These are phyloP conservation scores for Phialophora verrucosa DNA, from an alignment of 2,329 filamentous ascomycete genomes.

Conservation along the genomic window DNA sequence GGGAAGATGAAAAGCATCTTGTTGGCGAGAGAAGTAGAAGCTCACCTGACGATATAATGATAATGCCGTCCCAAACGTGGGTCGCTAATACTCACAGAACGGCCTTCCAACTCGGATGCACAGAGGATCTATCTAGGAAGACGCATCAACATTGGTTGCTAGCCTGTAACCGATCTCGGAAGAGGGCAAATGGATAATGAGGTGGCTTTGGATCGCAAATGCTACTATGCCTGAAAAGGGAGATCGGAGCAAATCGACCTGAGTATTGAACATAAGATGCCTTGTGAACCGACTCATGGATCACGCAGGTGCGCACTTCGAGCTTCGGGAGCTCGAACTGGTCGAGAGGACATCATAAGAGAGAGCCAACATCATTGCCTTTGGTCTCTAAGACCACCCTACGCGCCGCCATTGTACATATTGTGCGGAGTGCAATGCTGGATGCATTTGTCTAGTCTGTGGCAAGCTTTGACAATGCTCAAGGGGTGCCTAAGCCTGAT, in stretches of 20 bases:
- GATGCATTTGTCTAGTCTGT: no score
- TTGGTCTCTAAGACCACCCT: no score
- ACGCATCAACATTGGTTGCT: not conserved
- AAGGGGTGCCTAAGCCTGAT: no score
- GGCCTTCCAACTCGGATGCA: not conserved
- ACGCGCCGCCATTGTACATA: no score
- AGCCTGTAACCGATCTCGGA: not conserved
- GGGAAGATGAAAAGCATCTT: not conserved
- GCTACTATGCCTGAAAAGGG: not conserved
- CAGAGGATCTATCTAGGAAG: not conserved
- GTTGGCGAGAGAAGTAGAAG: not conserved
- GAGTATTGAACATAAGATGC: not conserved
- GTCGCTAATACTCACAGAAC: not conserved
- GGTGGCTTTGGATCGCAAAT: not conserved
- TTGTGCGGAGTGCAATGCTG: no score
- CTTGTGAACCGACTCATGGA: no score
- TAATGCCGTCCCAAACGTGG: not conserved
- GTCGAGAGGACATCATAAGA: no score
- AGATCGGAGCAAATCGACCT: slow-evolving; percentile 19
- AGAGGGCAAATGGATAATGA: not conserved
- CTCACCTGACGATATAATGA: not conserved
- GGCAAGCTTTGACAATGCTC: no score
- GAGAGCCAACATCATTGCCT: no score
- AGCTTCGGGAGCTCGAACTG: no score
- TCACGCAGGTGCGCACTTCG: no score